These are phyloP conservation scores for Magnaporthiopsis poae DNA, from an alignment of 2,329 filamentous ascomycete genomes.

Conservation along the genomic window DNA sequence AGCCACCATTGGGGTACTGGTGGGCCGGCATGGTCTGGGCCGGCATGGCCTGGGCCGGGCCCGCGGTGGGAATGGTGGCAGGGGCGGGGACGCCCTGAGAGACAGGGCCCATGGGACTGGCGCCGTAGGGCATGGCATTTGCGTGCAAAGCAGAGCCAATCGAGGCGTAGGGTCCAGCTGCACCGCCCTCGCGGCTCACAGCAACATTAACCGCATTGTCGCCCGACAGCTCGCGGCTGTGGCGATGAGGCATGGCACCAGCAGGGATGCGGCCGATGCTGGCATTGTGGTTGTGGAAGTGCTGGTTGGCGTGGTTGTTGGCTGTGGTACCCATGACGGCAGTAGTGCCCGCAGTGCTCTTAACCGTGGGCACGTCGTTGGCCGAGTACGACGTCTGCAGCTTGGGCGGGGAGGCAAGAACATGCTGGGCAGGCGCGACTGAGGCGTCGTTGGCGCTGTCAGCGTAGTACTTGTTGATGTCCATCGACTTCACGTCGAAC, in stretches of 20 bases:
- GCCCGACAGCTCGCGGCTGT: constrained; percentile 61
- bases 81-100: constrained; percentile 5
- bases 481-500: constrained; percentile 37
- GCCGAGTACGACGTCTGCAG: constrained; percentile 82
- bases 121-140: constrained; percentile 66
- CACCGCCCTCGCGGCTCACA: constrained; percentile 30
- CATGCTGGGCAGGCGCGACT: constrained; percentile 38
- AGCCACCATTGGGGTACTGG: constrained; percentile 16
- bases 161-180: constrained; percentile 39
- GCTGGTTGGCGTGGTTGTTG: constrained; percentile 52
- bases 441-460: constrained; percentile 32
- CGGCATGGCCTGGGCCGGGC: constrained; percentile 11
- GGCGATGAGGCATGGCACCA: constrained; percentile 54
- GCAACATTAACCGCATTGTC: constrained; percentile 31
- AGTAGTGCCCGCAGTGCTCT: constrained; percentile 47
- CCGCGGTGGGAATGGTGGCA: not conserved
- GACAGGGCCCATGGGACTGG: constrained; percentile 13
- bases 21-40: constrained; percentile 16
- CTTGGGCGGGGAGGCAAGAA: constrained; percentile 58
- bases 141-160: constrained; percentile 68
- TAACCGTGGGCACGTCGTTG: constrained; percentile 78
- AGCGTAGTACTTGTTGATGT: constrained; percentile 36
- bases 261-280: constrained; percentile 71
- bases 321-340: constrained; percentile 35
- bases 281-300: constrained; percentile 68